Evolutionary conservation across 2,329 filamentous ascomycete species (phyloP).

Genomic region (Scleromitrula shiraiana): DNA sequence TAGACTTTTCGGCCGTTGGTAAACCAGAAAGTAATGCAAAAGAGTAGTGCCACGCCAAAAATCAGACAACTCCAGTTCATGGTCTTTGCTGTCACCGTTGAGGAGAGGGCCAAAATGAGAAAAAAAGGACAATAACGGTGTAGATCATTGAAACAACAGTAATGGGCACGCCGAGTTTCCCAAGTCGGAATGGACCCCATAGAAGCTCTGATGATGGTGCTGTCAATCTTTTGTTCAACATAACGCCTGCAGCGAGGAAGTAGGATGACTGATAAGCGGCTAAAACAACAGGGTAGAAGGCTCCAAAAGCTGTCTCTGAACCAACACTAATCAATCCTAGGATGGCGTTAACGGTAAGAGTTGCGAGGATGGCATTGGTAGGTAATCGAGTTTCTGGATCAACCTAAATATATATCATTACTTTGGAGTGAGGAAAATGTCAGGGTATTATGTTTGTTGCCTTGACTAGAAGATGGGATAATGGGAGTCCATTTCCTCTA

Average conservation of each 20-base stretch:
- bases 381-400: slow-evolving; percentile 3
- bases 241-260: neutral
- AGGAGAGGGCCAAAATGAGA: slow-evolving; percentile 3
- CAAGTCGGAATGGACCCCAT: slow-evolving; percentile 9
- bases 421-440: neutral
- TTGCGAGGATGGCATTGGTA: neutral
- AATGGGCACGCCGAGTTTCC: neutral
- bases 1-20: slow-evolving; percentile 3
- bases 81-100: neutral
- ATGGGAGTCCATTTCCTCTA: neutral
- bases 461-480: neutral
- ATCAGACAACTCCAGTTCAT: slow-evolving; percentile 5
- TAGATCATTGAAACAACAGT: slow-evolving; percentile 1
- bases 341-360: neutral
- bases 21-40: slow-evolving; percentile 1
- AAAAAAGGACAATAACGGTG: neutral
- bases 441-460: neutral
- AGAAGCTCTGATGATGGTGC: slow-evolving; percentile 1
- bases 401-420: neutral
- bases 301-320: neutral
- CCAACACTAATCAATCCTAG: slow-evolving; percentile 3
- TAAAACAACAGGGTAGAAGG: slow-evolving; percentile 1
- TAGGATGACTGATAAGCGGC: slow-evolving; percentile 8
- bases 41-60: neutral
- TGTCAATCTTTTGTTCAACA: slow-evolving; percentile 6